Percentiles rank a stretch among this genome's conserved stretches.
These are phyloP conservation scores for Zasmidium angulare DNA, from an alignment of 2,329 filamentous ascomycete species.

Conservation along the genomic window DNA sequence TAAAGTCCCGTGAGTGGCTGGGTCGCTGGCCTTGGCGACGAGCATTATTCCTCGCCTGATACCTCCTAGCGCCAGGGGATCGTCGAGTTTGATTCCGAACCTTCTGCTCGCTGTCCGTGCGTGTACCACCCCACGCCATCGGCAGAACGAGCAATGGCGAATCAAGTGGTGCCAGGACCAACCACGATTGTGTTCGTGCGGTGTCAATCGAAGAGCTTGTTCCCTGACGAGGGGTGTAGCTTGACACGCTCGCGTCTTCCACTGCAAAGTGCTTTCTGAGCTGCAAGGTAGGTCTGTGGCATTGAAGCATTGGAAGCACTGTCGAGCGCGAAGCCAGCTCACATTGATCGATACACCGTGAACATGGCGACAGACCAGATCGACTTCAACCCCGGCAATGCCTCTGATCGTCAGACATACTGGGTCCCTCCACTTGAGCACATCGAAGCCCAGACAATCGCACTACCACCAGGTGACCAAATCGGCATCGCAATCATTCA, in stretches of 20 bases:
- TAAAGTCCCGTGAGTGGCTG: background rate
- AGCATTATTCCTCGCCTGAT: background rate
- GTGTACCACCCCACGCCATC: background rate
- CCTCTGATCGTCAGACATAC: conserved; percentile 1
- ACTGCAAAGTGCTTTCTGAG: background rate
- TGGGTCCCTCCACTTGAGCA: conserved; percentile 11
- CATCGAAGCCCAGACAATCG: conserved; percentile 13
- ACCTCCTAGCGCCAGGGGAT: background rate
- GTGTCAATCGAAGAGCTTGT: background rate
- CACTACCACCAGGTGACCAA: conserved; percentile 15
- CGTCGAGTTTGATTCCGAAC: background rate
- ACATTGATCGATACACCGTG: background rate
- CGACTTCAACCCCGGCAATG: background rate
- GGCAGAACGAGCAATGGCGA: background rate
- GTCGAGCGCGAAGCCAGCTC: background rate
- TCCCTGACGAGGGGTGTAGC: background rate
- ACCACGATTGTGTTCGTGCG: background rate
- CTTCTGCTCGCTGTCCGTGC: background rate
- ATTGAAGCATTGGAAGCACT: background rate
- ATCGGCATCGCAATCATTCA: conserved; percentile 12
- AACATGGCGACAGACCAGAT: background rate
- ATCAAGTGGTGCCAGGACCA: background rate
- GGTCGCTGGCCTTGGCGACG: background rate
- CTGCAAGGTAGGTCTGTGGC: background rate
- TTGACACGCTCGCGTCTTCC: background rate